These are phyloP conservation scores for Cladosporium sp. DNA, from an alignment of 2,329 filamentous ascomycete species.

Conservation along the genomic window DNA sequence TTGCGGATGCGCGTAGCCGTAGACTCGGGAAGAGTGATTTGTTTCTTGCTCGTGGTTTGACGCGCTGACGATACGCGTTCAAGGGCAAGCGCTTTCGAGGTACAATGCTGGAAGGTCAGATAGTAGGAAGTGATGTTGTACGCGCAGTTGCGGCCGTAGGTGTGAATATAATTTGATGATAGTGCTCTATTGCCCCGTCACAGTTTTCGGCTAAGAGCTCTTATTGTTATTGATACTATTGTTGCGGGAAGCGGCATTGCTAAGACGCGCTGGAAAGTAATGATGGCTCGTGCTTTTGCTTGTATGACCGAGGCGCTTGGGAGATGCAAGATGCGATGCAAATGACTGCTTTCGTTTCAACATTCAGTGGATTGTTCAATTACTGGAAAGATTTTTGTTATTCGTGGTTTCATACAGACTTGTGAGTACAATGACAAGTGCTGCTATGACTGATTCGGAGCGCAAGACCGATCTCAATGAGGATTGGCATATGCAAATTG, in stretches of 20 bases:
- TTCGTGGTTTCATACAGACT: background rate
- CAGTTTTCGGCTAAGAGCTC: background rate
- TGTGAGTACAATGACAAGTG: background rate
- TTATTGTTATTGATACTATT: background rate
- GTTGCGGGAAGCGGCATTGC: background rate
- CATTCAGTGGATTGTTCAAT: background rate
- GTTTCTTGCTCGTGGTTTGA: background rate
- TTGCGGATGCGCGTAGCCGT: background rate
- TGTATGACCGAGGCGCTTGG: background rate
- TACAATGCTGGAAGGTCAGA: background rate
- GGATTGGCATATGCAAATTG: background rate
- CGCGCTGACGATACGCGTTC: conserved; percentile 5
- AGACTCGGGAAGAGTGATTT: background rate
- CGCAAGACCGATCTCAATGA: background rate
- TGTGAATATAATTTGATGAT: background rate
- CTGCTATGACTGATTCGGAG: background rate
- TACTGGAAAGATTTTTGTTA: background rate
- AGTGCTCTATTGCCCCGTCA: background rate
- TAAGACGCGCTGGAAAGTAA: background rate
- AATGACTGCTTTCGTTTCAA: background rate
- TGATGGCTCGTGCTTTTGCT: conserved; percentile 9
- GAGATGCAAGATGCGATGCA: background rate
- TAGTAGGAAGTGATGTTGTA: background rate
- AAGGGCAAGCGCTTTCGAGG: background rate
- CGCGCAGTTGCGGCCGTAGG: background rate